Base-by-base conservation (phyloP, 2,329 filamentous ascomycete species). In the Periconia sp. region DNA sequence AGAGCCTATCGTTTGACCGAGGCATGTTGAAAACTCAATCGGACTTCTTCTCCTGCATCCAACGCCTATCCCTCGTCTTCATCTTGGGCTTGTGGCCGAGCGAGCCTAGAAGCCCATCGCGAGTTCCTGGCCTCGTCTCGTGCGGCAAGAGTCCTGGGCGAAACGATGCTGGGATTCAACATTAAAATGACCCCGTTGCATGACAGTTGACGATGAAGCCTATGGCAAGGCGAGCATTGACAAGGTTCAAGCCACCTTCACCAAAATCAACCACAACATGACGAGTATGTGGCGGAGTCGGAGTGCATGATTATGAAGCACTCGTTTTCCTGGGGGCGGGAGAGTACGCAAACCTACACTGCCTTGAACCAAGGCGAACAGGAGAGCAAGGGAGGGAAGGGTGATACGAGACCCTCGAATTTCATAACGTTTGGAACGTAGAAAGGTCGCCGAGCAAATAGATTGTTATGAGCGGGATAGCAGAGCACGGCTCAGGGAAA, bases 31-130 rank as follows among this genome's bases (percentile, higher is more conserved):
- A 65, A 14, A 70, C 59, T 33, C 62, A 61, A 33, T 68, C 68
- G 10, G 58, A 56, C 31, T 70, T 70, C 56, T 70, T 68, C 60
- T 57, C 49, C 49, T 68, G 65, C 59, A 57, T 67, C 54, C 54
- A 69, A 49, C 65, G 68, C 45, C 55, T 66, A 48, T 52, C 57
- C 33, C 49, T 65, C 44, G 51, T 70, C 47, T 71, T 64, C 60
- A 68, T 71, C 63, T 55, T 69, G 48, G 68, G 69, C 13, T 50
- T 68, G 45, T 72, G 67, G 68, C 61, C 60, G 46, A 62, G 50
- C 60, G 46, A 62, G 50, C 49, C 57, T 71, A 45, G 55, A 65
- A 30, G 63, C 66, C 1, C 68, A 70, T 55, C 42, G 56, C n/a
- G 50, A 58, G 2, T 70, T 68, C 40, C 63, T 70, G 9, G 62